These are phyloP conservation scores for Acanthamoeba pearcei DNA, from an alignment of 208 protist species.

Conservation along the genomic window DNA sequence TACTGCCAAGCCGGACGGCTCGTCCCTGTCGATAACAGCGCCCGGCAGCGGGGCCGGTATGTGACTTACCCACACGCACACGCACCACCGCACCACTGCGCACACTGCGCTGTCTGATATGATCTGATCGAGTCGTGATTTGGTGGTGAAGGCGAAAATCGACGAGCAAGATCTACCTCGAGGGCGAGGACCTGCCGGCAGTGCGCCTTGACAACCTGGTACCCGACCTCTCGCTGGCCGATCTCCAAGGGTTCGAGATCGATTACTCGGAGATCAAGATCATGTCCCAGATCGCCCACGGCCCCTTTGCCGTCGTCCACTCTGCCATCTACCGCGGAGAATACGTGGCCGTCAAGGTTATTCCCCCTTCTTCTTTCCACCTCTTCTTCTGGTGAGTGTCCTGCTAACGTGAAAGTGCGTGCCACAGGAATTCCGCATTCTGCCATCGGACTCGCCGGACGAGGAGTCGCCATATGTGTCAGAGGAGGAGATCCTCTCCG, in stretches of 20 bases:
- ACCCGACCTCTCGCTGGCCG: slow-evolving; percentile 56
- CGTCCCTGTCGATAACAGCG: not conserved
- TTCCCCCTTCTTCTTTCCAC: too few relatives aligned
- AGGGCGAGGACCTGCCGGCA: slow-evolving; percentile 33
- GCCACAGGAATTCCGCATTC: slow-evolving; percentile 54
- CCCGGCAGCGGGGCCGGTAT: not conserved
- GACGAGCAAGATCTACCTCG: slow-evolving; percentile 31
- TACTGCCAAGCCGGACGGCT: slow-evolving; percentile 25
- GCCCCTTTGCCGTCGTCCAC: slow-evolving; percentile 50
- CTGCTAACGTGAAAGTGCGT: not conserved
- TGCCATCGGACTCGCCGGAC: not conserved
- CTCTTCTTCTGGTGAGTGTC: too few relatives aligned
- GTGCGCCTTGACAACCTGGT: slow-evolving; percentile 54
- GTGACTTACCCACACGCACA: not conserved
- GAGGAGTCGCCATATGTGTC: not conserved
- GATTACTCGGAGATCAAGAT: slow-evolving; percentile 66
- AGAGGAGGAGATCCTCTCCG: slow-evolving; percentile 34
- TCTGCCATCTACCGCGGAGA: slow-evolving; percentile 42
- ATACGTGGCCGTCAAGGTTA: slow-evolving; percentile 51
- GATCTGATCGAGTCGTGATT: too few relatives aligned
- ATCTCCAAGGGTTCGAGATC: slow-evolving; percentile 62
- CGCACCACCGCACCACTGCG: too few relatives aligned
- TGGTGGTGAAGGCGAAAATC: not conserved
- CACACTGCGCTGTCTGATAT: too few relatives aligned
- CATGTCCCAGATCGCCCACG: slow-evolving; percentile 24